phyloP scores from a whole-genome alignment of 495 filamentous ascomycete species.

The Neurospora sp. region DNA sequence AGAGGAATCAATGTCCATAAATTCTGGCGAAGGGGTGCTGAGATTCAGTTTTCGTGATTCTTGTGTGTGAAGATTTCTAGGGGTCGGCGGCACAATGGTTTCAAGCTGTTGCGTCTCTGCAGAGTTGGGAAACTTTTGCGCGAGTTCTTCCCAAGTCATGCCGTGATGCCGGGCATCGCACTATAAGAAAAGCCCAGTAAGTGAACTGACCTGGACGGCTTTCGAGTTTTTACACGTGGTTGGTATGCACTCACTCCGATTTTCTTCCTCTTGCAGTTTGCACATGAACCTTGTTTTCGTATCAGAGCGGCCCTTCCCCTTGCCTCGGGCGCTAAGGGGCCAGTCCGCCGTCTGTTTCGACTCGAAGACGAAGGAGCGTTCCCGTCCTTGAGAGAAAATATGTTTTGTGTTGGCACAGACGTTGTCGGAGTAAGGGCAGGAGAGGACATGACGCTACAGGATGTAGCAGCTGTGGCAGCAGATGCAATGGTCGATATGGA shows the following conservation, averaged over 20 bases:
- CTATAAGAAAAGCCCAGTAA: constrained; percentile 15
- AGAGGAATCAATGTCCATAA: constrained; percentile 21
- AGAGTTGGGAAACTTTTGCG: constrained; percentile 31
- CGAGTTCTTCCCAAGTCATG: constrained; percentile 41
- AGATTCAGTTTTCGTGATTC: constrained; percentile 18
- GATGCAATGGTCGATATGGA: constrained; percentile 36
- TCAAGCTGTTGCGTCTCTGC: constrained; percentile 20
- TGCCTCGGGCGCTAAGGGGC: constrained; percentile 34
- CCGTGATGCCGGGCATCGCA: constrained; percentile 41
- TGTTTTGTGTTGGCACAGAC: constrained; percentile 22
- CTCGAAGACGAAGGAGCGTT: constrained; percentile 33
- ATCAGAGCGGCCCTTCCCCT: constrained; percentile 40
- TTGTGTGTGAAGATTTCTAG: constrained; percentile 4
- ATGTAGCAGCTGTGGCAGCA: constrained; percentile 27
- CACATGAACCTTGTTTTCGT: constrained; percentile 39
- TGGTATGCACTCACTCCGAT: constrained; percentile 35
- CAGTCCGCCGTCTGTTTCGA: constrained; percentile 36
- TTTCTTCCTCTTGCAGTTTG: constrained; percentile 35
- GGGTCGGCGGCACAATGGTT: constrained; percentile 20
- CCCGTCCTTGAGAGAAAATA: constrained; percentile 40
- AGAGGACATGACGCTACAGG: constrained; percentile 34
- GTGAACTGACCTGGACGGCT: constrained; percentile 1
- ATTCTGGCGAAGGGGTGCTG: not conserved
- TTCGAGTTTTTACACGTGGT: not conserved
- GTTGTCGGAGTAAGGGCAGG: constrained; percentile 11